Evolutionary conservation across 2,329 filamentous ascomycete genomes (phyloP).

Genomic region (Capronia coronata): DNA sequence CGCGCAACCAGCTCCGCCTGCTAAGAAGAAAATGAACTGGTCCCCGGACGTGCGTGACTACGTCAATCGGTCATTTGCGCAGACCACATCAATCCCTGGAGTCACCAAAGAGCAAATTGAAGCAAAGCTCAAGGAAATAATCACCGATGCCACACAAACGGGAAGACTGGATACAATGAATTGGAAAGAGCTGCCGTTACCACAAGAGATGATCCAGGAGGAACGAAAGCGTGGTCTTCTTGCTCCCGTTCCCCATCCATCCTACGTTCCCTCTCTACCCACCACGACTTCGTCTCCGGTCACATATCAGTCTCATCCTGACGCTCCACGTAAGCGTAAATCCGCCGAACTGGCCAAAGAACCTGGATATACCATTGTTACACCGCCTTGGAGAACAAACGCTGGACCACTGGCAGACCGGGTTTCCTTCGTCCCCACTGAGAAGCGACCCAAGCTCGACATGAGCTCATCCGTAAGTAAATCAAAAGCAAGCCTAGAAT

Average conservation of each 20-base stretch:
- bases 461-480: slow-evolving; percentile 64
- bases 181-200: slow-evolving; percentile 77
- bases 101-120: slow-evolving; percentile 68
- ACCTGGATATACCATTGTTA: slow-evolving; percentile 43
- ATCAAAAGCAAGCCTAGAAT: slow-evolving; percentile 79
- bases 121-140: slow-evolving; percentile 74
- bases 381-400: slow-evolving; percentile 70
- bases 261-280: slow-evolving; percentile 24
- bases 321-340: slow-evolving; percentile 68
- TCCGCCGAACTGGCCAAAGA: slow-evolving; percentile 58
- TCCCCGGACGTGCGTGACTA: slow-evolving; percentile 76
- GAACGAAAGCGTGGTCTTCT: slow-evolving; percentile 49
- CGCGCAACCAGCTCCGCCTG: slow-evolving; percentile 35
- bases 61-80: slow-evolving; percentile 80
- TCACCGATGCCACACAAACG: slow-evolving; percentile 71
- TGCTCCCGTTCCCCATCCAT: slow-evolving; percentile 23
- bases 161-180: slow-evolving; percentile 66
- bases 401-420: slow-evolving; percentile 62
- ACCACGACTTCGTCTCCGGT: slow-evolving; percentile 13
- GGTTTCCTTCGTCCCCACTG: slow-evolving; percentile 54
- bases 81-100: slow-evolving; percentile 59
- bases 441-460: slow-evolving; percentile 46
- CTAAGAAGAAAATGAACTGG: slow-evolving; percentile 64
- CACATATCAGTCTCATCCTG: slow-evolving; percentile 28
- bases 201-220: slow-evolving; percentile 72